phyloP scores from a whole-genome alignment of 495 filamentous ascomycete genomes.

The Lasiosphaeria ovina region DNA sequence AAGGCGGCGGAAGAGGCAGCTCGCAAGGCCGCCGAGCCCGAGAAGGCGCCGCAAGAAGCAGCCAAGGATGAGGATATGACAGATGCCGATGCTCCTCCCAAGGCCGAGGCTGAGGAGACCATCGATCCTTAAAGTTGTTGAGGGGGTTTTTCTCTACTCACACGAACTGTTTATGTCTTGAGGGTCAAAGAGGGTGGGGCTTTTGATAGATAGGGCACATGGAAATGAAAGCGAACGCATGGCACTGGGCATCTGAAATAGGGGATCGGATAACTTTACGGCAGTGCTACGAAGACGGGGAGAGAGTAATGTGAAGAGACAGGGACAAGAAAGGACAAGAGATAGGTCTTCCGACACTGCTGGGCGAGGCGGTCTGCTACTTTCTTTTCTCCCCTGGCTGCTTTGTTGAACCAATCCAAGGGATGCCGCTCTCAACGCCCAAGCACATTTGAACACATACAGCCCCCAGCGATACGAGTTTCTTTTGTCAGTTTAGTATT shows the following conservation, averaged over 20 bases:
- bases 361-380: too few species aligned
- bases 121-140: slow-evolving; percentile 22
- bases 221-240: slow-evolving; percentile 26
- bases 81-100: slow-evolving; percentile 48
- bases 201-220: slow-evolving; percentile 26
- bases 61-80: slow-evolving; percentile 57
- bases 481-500: too few species aligned
- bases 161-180: slow-evolving; percentile 11
- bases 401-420: too few species aligned
- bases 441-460: too few species aligned
- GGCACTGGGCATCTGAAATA: slow-evolving; percentile 21
- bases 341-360: too few species aligned
- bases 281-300: not conserved
- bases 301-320: not conserved
- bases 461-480: too few species aligned
- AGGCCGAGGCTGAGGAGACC: slow-evolving; percentile 43
- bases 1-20: slow-evolving; percentile 66
- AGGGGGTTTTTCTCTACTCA: slow-evolving; percentile 13
- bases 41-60: slow-evolving; percentile 35
- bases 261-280: not conserved
- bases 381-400: too few species aligned
- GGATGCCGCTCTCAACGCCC: too few species aligned
- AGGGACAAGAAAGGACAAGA: not conserved
- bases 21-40: slow-evolving; percentile 46
- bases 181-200: slow-evolving; percentile 18